Evolutionary conservation across 2,329 filamentous ascomycete species (phyloP), one percentile per base, ranked within the genome.

Genomic region (Phyllosticta citrichinensis): DNA sequence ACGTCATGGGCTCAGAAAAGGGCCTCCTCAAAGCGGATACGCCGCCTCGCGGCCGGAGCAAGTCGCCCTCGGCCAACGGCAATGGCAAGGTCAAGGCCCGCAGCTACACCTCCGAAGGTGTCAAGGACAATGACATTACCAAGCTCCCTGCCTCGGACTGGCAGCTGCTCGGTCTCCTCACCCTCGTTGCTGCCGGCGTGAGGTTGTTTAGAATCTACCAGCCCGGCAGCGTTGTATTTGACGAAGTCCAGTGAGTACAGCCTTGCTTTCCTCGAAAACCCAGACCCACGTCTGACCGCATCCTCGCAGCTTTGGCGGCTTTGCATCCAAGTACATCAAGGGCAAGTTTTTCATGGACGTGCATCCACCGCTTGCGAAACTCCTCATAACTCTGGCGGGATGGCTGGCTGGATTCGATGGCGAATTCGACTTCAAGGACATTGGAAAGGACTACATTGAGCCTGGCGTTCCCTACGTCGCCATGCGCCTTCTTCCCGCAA

Each of bases 281-380:
- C n/a, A 33, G 20, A n/a, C 35, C 55, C 19, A n/a, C 35, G 12
- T 9, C 54, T 57, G 56, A 54, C 59, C 10, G 50, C 57, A 50
- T 20, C 53, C 33, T 58, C 24, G 17, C 70, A 96, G 91, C 77
- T 99, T 99, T 75, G 94, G 94, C 74, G 94, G 94, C 56, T 99
- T 99, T 73, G 94, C 94, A 66, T 91, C 89, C 68, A 99, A 99
- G 77, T 99, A 99, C 76, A 97, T 99, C 82, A 97, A 99, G 81
- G 94, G 94, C 71, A 88, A 83, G 74, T 99, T 99, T 83, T 99
- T 99, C 76, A 99, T 99, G 94, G 94, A 99, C 73, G 94, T 99
- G n/a, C 94, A 99, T 73, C 94, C 94, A 33, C 94, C 94, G 54
- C 82, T 99, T 63, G 94, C 94, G 66, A 99, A 99, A 80, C 85